Evolutionary conservation across 2,329 filamentous ascomycete species (phyloP), one percentile per base, ranked within the genome.

Genomic region (Diaporthe destruens): DNA sequence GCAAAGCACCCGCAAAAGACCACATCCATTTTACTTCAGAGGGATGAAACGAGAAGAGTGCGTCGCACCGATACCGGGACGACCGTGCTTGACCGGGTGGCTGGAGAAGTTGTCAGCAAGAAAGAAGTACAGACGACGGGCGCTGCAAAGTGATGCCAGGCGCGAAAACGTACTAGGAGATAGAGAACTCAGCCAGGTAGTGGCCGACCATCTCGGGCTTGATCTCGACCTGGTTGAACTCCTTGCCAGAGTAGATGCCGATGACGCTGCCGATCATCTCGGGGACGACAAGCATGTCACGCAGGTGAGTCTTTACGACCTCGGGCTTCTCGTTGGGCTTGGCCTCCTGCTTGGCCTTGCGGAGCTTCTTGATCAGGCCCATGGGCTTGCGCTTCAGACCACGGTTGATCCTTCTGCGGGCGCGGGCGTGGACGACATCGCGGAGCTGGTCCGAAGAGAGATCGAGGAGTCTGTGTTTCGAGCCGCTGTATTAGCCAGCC

Each of bases 21-120:
- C 79, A 78, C 79, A 82, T 81, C 82, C 83, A 70, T 70, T 72
- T 91, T 98, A 98, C 91, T 99, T 99, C 87, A 99, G 93, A 87
- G 96, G 96, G 91, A 99, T 99, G 93, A 99, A 99, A 92, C 96
- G 95, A 87, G 96, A 99, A 90, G 96, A 98, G 94, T 99, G 95
- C 81, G 96, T 99, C 84, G 96, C 96, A 97, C 96, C 96, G 84
- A 99, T 99, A 98, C 96, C 96, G 84, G 96, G 96, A 87, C 96
- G 91, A 92, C 96, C 96, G 93, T 99, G 96, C 94, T 98, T 99
- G 93, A 99, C 96, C 83, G 96, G 96, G 90, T 95, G 95, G 94
- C 95, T 97, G 82, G 84, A 74, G 53, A 65, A 76, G 72, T 78
- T 80, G 86, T 93, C 85, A 93, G 90, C 76, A 74, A 63, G 18